Base-by-base conservation (phyloP, 306 rosid species). In the Glycyrrhiza uralensis region DNA sequence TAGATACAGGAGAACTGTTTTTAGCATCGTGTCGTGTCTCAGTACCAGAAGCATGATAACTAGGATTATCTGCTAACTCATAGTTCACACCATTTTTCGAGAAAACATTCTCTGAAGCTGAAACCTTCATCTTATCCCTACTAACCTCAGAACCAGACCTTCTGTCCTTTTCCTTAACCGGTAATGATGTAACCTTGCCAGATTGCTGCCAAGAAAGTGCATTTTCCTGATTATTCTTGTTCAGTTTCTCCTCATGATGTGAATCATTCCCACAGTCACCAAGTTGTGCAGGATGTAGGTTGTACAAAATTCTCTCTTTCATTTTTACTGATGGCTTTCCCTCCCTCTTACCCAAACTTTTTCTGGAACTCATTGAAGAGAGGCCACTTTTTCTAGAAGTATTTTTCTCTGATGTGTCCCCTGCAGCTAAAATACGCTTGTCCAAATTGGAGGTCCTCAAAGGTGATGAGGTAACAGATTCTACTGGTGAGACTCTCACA, bases 401-500 rank as follows among this genome's bases (percentile, higher is more conserved):
- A 73, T 12, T 69, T 68, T 72, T 84, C 80, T 68, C 73, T 6
- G 44, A 46, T 42, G 33, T 67, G 77, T 80, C 81, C 74, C 68
- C 61, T 54, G 51, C 79, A 1, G 68, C 71, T 20, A 50, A 54
- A 47, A 32, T 70, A 71, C 57, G 32, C 82, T 66, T 83, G 49
- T 80, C 80, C 36, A 72, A 58, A 56, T 81, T 76, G 72, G 79
- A 73, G 20, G 80, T 44, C 82, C 80, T 82, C 49, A 77, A 55
- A 57, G 91, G 96, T 33, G 91, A 84, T 12, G 96, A 86, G 19
- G 93, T 84, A 69, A 86, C 87, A 20, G 93, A 90, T 76, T 84
- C 91, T 36, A 82, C 88, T 3, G 96, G 85, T 36, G 91, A 90
- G 45, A 71, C 82, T 75, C 82, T 87, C 62, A 66, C 75, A 54